These are phyloP conservation scores for Halenospora varia DNA, from an alignment of 495 filamentous ascomycete genomes.

Conservation along the genomic window DNA sequence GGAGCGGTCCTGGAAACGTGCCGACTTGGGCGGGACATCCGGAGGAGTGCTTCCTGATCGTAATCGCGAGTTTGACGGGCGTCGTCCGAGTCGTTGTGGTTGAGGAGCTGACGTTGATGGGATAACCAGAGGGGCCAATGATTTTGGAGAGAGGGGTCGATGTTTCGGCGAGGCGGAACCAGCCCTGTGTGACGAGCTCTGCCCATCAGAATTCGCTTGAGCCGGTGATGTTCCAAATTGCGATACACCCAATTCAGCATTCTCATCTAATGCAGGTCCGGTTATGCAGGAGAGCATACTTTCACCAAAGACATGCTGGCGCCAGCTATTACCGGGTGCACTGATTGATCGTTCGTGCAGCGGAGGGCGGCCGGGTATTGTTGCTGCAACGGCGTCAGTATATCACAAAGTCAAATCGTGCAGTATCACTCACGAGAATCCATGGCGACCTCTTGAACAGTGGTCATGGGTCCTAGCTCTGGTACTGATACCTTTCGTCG, in stretches of 20 bases:
- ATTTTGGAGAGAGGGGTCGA: conserved; percentile 47
- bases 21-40: conserved; percentile 43
- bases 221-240: not conserved
- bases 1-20: conserved; percentile 17
- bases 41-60: conserved; percentile 36
- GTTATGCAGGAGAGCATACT: conserved; percentile 27
- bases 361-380: conserved; percentile 65
- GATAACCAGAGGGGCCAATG: conserved; percentile 46
- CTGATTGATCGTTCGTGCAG: conserved; percentile 65
- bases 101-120: conserved; percentile 29
- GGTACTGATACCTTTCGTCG: conserved; percentile 60
- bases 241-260: conserved; percentile 22
- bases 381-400: conserved; percentile 42
- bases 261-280: conserved; percentile 28
- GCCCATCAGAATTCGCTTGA: conserved; percentile 14
- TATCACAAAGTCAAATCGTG: conserved; percentile 18
- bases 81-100: conserved; percentile 32
- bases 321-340: conserved; percentile 52
- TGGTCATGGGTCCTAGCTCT: conserved; percentile 63
- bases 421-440: conserved; percentile 63
- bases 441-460: conserved; percentile 61
- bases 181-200: conserved; percentile 12
- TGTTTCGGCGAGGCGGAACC: conserved; percentile 27
- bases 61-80: conserved; percentile 35
- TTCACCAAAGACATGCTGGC: conserved; percentile 40